Conservation (phyloP, 495 filamentous ascomycete genomes). For the Baudoinia panamericana region DNA sequence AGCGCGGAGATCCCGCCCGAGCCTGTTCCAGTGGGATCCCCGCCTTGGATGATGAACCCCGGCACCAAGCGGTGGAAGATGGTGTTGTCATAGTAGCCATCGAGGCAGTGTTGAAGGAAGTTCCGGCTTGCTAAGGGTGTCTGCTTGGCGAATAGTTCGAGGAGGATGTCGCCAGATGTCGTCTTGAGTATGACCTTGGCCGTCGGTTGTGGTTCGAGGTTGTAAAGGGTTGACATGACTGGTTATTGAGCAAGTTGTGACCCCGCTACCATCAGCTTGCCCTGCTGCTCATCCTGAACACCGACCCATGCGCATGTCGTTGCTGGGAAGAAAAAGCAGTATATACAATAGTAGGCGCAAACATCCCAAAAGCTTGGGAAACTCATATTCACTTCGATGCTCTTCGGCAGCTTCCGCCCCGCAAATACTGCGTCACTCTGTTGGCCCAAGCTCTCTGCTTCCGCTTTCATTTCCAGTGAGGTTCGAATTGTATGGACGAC, state of each 20-base stretch:
- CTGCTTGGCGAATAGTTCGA: constrained; percentile 91
- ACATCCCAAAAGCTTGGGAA: too few species aligned
- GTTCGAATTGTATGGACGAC: too few species aligned
- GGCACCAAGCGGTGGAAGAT: constrained; percentile 89
- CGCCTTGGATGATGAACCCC: constrained; percentile 87
- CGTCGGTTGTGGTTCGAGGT: constrained; percentile 83
- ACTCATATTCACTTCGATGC: too few species aligned
- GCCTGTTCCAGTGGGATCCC: constrained; percentile 72
- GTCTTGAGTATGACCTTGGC: constrained; percentile 83
- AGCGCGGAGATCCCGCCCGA: constrained; percentile 86
- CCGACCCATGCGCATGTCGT: too few species aligned
- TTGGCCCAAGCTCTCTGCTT: too few species aligned
- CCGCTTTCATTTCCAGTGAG: too few species aligned
- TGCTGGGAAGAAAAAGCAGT: too few species aligned
- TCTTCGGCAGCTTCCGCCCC: too few species aligned
- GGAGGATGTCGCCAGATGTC: constrained; percentile 69
- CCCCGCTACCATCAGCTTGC: neutral
- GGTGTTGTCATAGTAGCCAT: constrained; percentile 86
- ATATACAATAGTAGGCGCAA: too few species aligned
- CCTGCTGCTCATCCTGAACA: too few species aligned
- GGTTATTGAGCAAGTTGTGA: too few species aligned
- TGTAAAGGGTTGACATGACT: constrained; percentile 90
- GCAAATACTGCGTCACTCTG: too few species aligned
- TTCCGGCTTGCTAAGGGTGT: constrained; percentile 82
- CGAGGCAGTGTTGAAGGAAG: constrained; percentile 87